Base-by-base conservation (phyloP, 495 filamentous ascomycete genomes). In the Physcia stellaris region DNA sequence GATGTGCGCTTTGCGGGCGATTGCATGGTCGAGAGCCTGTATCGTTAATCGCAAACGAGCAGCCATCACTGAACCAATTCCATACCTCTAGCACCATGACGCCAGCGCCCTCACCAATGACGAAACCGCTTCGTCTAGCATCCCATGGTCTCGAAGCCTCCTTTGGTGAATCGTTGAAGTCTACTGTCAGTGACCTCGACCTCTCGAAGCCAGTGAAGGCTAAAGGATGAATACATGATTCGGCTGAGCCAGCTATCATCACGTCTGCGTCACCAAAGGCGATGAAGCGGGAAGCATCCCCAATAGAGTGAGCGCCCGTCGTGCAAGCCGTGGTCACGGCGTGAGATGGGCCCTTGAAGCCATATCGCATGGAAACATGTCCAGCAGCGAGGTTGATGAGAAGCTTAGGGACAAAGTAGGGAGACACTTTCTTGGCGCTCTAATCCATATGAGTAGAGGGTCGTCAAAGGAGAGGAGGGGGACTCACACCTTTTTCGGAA, bases 211-310 rank as follows among this genome's bases (percentile, higher is more conserved):
- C 90, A 4, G 84, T 80, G 40, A 98, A 78, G 15, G 88, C 83
- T 17, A 98, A 67, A 10, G 90, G 90, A 51, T 98, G 86, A 42
- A 98, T 93, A 56, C 90, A 98, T 2, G 88, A 86, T 59, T 98
- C 90, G 6, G 86, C 73, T 10, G 86, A 88, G 21, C 90, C 90
- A 24, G 90, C 86, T 10, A 98, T 62, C 86, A 98, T 95, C 18
- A 96, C 77, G 52, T 93, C 72, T 17, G 88, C 88, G 52, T 95
- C 88, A 21, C 85, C 85, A 59, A 73, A 81, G 20, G 81, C 75
- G 47, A 98, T 93, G 52, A 95, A 86, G 7, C 88, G 76, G 29
- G 80, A 73, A 24, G 90, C 90, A 52, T 98, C 90, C 21, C 87
- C 87, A 41, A 98, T 78, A 5, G 86, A 81, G 63, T 98, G 88